A percentile compares a stretch with the other conserved stretches of the same genome.
Evolutionary conservation across 768 basidiomycete species (phyloP).

Genomic region (Obba rivulosa): DNA sequence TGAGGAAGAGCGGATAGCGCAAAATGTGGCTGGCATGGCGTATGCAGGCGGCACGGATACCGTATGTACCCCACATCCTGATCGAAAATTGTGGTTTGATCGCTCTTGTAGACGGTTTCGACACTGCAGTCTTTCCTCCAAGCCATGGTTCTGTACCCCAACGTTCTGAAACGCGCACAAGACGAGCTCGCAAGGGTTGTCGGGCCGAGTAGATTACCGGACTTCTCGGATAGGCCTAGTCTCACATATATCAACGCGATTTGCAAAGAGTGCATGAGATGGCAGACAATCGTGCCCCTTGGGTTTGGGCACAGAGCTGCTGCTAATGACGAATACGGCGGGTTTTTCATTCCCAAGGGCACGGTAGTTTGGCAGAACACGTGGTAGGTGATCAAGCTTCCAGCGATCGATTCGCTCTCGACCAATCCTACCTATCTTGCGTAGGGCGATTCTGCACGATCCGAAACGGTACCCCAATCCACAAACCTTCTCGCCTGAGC

Average conservation of each 20-base stretch:
- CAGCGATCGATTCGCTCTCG: not conserved
- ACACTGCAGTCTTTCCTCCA: constrained; percentile 9
- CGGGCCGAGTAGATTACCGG: constrained; percentile 19
- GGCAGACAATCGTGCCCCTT: constrained; percentile 30
- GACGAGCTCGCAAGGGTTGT: constrained; percentile 25
- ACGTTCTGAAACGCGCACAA: constrained; percentile 24
- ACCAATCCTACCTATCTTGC: not conserved
- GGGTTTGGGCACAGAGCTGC: constrained; percentile 10
- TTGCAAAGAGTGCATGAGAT: constrained; percentile 24
- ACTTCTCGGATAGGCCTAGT: constrained; percentile 16
- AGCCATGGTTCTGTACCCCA: constrained; percentile 25
- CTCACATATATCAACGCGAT: constrained; percentile 22
- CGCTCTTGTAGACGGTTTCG: not conserved
- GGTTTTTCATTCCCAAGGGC: constrained; percentile 10
- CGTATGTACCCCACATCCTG: not conserved
- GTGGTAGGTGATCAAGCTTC: constrained; percentile 4
- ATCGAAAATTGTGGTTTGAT: not conserved
- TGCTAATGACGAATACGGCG: constrained; percentile 7
- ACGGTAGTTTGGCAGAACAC: constrained; percentile 11
- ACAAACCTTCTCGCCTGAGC: constrained; percentile 4
- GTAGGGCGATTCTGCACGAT: constrained; percentile 10
- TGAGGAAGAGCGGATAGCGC: too few species aligned
- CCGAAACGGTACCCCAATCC: constrained; percentile 2
- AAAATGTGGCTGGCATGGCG: not conserved
- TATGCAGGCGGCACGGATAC: constrained; percentile 10